Conservation (phyloP, 1,139 yeast genomes). For the Geotrichum restrictum region DNA sequence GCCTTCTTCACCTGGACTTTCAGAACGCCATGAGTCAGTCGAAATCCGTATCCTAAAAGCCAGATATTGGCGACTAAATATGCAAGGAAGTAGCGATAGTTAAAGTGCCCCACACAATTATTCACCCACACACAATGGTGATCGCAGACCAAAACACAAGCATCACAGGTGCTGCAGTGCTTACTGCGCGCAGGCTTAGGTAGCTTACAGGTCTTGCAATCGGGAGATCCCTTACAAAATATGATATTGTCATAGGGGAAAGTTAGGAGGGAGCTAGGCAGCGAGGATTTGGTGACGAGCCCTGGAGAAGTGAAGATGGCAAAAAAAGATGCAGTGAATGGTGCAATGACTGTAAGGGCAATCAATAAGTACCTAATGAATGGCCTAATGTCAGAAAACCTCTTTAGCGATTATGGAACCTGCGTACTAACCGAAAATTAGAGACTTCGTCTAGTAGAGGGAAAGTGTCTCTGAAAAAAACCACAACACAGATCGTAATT, state of each 20-base stretch:
- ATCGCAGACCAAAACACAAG: slow-evolving; percentile 67
- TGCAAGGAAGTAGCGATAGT: slow-evolving; percentile 64
- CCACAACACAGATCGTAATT: slow-evolving; percentile 46
- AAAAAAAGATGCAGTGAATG: slow-evolving; percentile 44
- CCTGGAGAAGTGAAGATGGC: slow-evolving; percentile 62
- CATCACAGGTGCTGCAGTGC: slow-evolving; percentile 73
- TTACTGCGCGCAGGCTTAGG: slow-evolving; percentile 82
- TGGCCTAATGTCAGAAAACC: not conserved
- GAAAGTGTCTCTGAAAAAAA: slow-evolving; percentile 46
- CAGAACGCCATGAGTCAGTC: slow-evolving; percentile 41
- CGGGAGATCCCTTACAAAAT: slow-evolving; percentile 29
- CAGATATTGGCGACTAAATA: slow-evolving; percentile 57
- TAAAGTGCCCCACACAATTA: slow-evolving; percentile 78
- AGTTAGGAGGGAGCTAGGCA: slow-evolving; percentile 29
- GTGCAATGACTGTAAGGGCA: slow-evolving; percentile 32
- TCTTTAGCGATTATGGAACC: not conserved
- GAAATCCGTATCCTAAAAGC: slow-evolving; percentile 60
- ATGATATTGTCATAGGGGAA: slow-evolving; percentile 51
- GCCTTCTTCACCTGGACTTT: slow-evolving; percentile 21
- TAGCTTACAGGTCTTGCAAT: slow-evolving; percentile 58
- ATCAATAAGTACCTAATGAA: not conserved
- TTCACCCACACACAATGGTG: slow-evolving; percentile 97
- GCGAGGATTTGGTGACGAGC: slow-evolving; percentile 32
- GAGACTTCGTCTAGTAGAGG: slow-evolving; percentile 32
- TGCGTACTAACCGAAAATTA: not conserved